These are phyloP conservation scores for Paxillus ammoniavirescens DNA, from an alignment of 768 basidiomycete species.

Conservation along the genomic window DNA sequence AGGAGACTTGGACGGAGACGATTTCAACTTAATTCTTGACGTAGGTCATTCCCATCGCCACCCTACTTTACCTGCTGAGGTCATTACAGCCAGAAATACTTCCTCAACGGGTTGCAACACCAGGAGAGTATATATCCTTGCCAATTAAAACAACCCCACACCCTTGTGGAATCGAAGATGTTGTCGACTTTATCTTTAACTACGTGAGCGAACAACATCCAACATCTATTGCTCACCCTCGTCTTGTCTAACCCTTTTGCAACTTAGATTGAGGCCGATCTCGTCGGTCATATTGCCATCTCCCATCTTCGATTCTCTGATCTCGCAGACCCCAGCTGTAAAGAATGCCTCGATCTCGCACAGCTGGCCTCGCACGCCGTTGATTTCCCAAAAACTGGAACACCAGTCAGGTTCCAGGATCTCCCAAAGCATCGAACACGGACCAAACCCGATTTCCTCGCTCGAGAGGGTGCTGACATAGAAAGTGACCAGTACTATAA, in stretches of 20 bases:
- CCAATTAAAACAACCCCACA: conserved; percentile 30
- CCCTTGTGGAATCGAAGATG: conserved; percentile 40
- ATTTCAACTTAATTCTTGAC: conserved; percentile 47
- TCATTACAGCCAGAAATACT: conserved; percentile 29
- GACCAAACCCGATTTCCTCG: conserved; percentile 43
- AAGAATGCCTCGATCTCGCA: conserved; percentile 41
- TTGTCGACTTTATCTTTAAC: conserved; percentile 48
- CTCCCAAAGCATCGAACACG: conserved; percentile 31
- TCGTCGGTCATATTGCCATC: conserved; percentile 41
- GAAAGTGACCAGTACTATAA: conserved; percentile 32
- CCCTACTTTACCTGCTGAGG: conserved; percentile 8
- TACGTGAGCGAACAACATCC: conserved; percentile 33
- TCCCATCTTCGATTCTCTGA: conserved; percentile 46
- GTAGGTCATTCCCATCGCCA: conserved; percentile 24
- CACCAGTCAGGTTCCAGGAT: conserved; percentile 34
- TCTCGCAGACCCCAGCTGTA: conserved; percentile 31
- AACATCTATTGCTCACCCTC: neutral
- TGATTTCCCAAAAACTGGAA: conserved; percentile 47
- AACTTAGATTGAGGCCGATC: conserved; percentile 36
- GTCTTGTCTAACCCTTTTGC: neutral
- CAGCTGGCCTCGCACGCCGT: conserved; percentile 47
- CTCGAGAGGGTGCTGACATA: conserved; percentile 36
- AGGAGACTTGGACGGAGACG: conserved; percentile 54
- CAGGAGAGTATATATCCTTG: conserved; percentile 42
- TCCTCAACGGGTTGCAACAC: conserved; percentile 17